Conservation (phyloP, 2,329 filamentous ascomycete species). For the Botrytis tulipae region DNA sequence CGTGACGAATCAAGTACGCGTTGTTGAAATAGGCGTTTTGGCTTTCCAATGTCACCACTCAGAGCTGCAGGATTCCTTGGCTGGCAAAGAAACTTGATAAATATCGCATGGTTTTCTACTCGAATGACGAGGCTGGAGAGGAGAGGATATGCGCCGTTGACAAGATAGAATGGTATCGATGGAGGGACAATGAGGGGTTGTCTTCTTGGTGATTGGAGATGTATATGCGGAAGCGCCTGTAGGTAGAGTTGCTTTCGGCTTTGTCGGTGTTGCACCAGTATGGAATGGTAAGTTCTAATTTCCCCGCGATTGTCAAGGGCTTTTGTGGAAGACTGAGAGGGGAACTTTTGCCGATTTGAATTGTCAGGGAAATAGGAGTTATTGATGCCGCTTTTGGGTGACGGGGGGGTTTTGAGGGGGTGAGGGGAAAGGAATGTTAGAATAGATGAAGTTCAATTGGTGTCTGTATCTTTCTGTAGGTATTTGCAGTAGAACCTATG, state of each 20-base stretch:
- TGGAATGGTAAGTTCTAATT: background rate
- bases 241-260: slow-evolving; percentile 2
- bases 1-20: slow-evolving; percentile 1
- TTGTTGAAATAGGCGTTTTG: slow-evolving; percentile 1
- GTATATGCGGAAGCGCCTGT: background rate
- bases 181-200: background rate
- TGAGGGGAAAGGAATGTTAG: background rate
- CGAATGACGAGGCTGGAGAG: background rate
- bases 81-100: background rate
- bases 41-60: background rate
- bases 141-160: background rate
- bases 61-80: slow-evolving; percentile 1
- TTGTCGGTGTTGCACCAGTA: slow-evolving; percentile 2
- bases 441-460: background rate
- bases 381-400: slow-evolving; percentile 14
- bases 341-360: slow-evolving; percentile 19
- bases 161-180: background rate
- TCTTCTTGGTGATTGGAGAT: background rate
- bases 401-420: background rate
- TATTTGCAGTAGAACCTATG: background rate
- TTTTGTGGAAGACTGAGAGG: background rate
- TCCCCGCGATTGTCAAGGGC: background rate
- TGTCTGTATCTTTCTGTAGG: background rate
- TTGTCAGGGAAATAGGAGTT: background rate
- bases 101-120: slow-evolving; percentile 10